A percentile compares a stretch with the other conserved stretches of the same genome.
These are phyloP conservation scores for Candida stauntonica DNA, from an alignment of 805 yeast species.

Conservation along the genomic window DNA sequence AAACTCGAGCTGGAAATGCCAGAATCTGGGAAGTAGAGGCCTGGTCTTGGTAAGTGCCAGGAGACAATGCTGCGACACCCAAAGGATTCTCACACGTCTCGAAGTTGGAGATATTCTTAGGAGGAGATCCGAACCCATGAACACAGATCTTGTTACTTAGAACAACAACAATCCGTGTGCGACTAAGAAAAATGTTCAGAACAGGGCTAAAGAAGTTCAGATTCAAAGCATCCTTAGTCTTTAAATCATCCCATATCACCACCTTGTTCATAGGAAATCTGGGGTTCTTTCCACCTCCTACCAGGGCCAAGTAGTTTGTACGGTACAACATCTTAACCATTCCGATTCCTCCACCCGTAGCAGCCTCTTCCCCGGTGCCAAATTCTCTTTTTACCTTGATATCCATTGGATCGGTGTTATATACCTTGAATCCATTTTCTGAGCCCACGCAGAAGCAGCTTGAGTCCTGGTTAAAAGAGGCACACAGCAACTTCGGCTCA, in stretches of 20 bases:
- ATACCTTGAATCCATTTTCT: constrained; percentile 79
- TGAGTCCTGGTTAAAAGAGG: constrained; percentile 77
- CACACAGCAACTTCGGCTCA: constrained; percentile 18
- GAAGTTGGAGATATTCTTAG: constrained; percentile 44
- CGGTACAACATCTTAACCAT: constrained; percentile 78
- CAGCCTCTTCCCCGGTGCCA: constrained; percentile 7
- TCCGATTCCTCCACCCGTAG: constrained; percentile 56
- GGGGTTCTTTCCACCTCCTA: constrained; percentile 86
- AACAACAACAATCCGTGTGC: constrained; percentile 72
- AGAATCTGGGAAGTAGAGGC: constrained; percentile 42
- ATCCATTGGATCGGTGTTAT: constrained; percentile 84
- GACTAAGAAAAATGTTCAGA: constrained; percentile 65
- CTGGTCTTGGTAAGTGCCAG: constrained; percentile 24
- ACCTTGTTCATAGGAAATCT: constrained; percentile 74
- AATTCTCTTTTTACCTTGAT: constrained; percentile 60
- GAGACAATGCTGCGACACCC: constrained; percentile 26
- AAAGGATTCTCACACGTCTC: constrained; percentile 28
- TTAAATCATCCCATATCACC: constrained; percentile 89
- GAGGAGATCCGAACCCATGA: constrained; percentile 79
- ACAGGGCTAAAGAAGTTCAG: constrained; percentile 77
- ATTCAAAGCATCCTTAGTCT: constrained; percentile 64
- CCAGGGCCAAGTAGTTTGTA: constrained; percentile 84
- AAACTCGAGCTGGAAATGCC: constrained; percentile 72
- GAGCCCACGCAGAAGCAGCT: constrained; percentile 85
- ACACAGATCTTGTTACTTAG: constrained; percentile 63